These are phyloP conservation scores for Gentiana straminea DNA, from an alignment of 257 asterid genomes.

Conservation along the genomic window DNA sequence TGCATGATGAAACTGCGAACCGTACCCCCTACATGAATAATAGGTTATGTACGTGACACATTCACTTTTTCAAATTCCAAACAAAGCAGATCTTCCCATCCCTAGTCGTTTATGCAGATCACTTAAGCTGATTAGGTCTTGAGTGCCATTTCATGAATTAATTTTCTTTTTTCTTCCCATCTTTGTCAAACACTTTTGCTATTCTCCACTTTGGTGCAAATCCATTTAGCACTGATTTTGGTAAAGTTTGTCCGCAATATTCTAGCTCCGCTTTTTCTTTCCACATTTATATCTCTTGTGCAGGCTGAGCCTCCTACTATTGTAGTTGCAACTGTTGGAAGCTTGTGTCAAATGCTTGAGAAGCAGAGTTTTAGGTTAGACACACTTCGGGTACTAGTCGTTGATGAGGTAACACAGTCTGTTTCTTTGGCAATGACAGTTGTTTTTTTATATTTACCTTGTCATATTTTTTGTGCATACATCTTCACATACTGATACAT, in stretches of 20 bases:
- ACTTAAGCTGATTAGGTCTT: no score
- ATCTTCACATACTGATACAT: not conserved
- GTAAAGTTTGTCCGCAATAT: not conserved
- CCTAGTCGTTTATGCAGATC: no score
- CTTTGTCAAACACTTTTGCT: no score
- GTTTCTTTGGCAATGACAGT: not conserved
- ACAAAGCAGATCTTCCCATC: no score
- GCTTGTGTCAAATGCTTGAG: conserved; percentile 86
- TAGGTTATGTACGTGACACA: no score
- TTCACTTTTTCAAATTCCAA: no score
- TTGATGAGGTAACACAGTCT: conserved; percentile 72
- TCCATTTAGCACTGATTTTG: not conserved
- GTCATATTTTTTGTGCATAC: not conserved
- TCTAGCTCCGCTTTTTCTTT: not conserved
- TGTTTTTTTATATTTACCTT: not conserved
- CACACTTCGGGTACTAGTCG: conserved; percentile 65
- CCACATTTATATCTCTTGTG: conserved; percentile 12
- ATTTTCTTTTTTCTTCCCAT: no score
- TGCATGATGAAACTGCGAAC: no score
- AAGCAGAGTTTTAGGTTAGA: conserved; percentile 65
- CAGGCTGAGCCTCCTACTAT: conserved; percentile 89
- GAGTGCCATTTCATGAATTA: no score
- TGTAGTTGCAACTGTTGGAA: conserved; percentile 78
- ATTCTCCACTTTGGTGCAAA: not conserved
- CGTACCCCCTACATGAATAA: no score